Conservation (phyloP, 2,329 filamentous ascomycete genomes). For the Ophiostoma himal-ulmi region DNA sequence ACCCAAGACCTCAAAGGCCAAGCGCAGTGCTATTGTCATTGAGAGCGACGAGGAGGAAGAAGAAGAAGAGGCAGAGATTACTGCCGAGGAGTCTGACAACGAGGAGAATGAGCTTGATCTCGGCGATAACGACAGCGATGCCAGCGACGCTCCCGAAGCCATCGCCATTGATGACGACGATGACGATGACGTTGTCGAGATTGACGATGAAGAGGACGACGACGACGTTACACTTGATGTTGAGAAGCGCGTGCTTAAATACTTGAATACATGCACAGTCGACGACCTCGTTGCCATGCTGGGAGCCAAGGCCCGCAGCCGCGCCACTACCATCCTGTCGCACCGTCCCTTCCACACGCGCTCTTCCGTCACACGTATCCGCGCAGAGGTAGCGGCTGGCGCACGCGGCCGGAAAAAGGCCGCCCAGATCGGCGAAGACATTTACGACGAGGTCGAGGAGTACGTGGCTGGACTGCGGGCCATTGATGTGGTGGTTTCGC, state of each 20-base stretch:
- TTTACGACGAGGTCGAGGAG: constrained; percentile 52
- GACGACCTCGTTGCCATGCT: constrained; percentile 71
- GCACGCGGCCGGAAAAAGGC: constrained; percentile 37
- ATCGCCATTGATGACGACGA: constrained; percentile 25
- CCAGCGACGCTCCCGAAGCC: constrained; percentile 25
- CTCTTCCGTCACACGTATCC: constrained; percentile 60
- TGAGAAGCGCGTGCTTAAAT: constrained; percentile 57
- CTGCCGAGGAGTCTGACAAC: constrained; percentile 31
- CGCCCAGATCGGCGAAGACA: constrained; percentile 47
- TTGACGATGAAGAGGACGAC: constrained; percentile 30
- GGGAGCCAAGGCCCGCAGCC: constrained; percentile 64
- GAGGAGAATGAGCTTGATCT: constrained; percentile 34
- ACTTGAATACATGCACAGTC: constrained; percentile 73
- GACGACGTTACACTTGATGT: constrained; percentile 8
- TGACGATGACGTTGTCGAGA: constrained; percentile 34
- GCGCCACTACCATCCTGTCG: constrained; percentile 63
- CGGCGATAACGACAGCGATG: constrained; percentile 32
- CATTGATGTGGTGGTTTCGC: constrained; percentile 72
- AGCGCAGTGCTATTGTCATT: not conserved
- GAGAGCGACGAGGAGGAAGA: constrained; percentile 25
- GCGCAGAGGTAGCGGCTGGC: constrained; percentile 38
- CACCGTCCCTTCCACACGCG: constrained; percentile 69
- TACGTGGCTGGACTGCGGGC: constrained; percentile 77
- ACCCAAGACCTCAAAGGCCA: not conserved
- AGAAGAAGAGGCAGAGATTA: constrained; percentile 26